Evolutionary conservation across 192 early-diverging fungal genomes (phyloP).

Genomic region (Funneliformis geosporum): DNA sequence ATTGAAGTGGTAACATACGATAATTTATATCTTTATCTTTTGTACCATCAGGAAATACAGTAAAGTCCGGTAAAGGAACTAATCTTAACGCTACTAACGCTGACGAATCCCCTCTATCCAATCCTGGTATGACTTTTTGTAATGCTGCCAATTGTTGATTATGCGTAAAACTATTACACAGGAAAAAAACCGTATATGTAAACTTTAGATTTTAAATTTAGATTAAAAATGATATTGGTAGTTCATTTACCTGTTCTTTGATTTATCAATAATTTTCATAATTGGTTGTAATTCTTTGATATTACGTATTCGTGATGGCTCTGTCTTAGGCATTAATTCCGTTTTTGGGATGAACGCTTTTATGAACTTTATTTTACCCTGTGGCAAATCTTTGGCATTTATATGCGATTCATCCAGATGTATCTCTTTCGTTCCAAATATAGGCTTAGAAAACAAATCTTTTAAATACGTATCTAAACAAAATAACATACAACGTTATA

Average conservation of each 20-base stretch:
- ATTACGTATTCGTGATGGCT: background rate
- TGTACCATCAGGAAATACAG: slow-evolving; percentile 1
- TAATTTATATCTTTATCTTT: background rate
- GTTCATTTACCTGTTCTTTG: slow-evolving; percentile 1
- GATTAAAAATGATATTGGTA: background rate
- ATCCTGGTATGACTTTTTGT: background rate
- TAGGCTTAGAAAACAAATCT: slow-evolving; percentile 3
- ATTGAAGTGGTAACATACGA: background rate
- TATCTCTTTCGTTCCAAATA: slow-evolving; percentile 15
- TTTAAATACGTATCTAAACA: background rate
- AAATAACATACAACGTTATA: background rate
- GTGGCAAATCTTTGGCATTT: background rate
- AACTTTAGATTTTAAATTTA: background rate
- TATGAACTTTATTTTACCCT: background rate
- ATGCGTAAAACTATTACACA: background rate
- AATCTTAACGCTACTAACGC: background rate
- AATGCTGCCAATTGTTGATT: background rate
- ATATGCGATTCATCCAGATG: background rate
- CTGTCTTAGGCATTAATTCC: background rate
- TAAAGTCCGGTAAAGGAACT: slow-evolving; percentile 1
- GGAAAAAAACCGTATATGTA: background rate
- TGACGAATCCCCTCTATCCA: background rate
- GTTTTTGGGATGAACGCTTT: background rate
- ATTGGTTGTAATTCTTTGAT: background rate
- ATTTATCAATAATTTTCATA: background rate